Percentiles rank a stretch among this genome's conserved stretches.
These are phyloP conservation scores for Hypholoma sublateritium DNA, from an alignment of 768 basidiomycete genomes.

Conservation along the genomic window DNA sequence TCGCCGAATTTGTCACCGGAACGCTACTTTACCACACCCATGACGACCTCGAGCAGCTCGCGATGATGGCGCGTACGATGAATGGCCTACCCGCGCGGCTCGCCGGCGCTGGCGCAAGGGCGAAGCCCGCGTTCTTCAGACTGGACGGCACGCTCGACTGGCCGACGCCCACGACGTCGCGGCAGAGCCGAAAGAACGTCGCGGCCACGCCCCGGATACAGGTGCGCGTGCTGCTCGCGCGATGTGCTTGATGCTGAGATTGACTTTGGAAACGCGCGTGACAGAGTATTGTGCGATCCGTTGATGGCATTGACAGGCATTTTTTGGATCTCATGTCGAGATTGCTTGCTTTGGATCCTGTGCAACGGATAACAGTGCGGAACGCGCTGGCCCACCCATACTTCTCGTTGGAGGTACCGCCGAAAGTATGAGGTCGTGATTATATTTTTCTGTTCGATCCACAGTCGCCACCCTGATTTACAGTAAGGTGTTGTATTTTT, in stretches of 20 bases:
- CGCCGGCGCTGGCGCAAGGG: slow-evolving; percentile 67
- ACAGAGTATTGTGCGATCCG: slow-evolving; percentile 83
- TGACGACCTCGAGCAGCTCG: slow-evolving; percentile 97
- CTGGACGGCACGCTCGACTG: slow-evolving; percentile 83
- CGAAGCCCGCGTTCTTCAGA: slow-evolving; percentile 93
- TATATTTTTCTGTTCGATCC: no score
- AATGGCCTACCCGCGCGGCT: slow-evolving; percentile 94
- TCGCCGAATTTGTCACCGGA: slow-evolving; percentile 98
- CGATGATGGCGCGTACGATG: slow-evolving; percentile 99
- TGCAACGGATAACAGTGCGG: slow-evolving; percentile 81
- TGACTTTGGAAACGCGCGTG: not conserved
- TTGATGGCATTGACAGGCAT: slow-evolving; percentile 67
- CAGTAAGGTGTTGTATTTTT: not conserved
- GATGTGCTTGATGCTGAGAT: slow-evolving; percentile 9
- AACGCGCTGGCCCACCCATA: slow-evolving; percentile 91
- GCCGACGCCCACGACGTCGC: slow-evolving; percentile 85
- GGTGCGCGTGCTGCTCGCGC: slow-evolving; percentile 44
- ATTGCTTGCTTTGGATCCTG: slow-evolving; percentile 88
- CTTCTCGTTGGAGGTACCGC: slow-evolving; percentile 66
- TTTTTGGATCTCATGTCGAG: slow-evolving; percentile 88
- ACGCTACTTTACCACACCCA: slow-evolving; percentile 99
- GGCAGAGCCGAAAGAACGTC: slow-evolving; percentile 93
- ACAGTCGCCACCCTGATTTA: no score
- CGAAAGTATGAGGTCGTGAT: slow-evolving; percentile 52
- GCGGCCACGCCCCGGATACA: slow-evolving; percentile 74